phyloP scores from a whole-genome alignment of 1,284 basidiomycete genomes.

The Lignosus rhinocerotis region DNA sequence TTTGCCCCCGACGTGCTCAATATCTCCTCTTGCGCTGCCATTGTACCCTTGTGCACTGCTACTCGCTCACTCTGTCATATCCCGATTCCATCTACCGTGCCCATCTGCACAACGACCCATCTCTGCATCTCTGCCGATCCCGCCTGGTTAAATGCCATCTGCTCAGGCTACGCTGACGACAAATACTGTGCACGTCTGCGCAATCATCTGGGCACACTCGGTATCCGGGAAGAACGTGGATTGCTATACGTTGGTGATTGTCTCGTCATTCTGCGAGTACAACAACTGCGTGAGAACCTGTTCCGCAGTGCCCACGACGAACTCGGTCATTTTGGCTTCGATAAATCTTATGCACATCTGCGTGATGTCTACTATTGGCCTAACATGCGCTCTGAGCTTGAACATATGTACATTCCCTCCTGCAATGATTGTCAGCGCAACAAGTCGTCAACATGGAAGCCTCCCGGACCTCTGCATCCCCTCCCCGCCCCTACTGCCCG shows the following conservation, averaged over 20 bases:
- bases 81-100: too few relatives aligned
- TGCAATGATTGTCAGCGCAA: too few relatives aligned
- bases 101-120: slow-evolving; percentile 13
- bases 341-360: slow-evolving; percentile 36
- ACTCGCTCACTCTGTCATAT: too few relatives aligned
- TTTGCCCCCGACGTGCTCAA: not conserved
- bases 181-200: not conserved
- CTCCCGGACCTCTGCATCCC: too few relatives aligned
- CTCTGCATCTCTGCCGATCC: not conserved
- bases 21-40: too few relatives aligned
- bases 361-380: slow-evolving; percentile 39
- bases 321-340: slow-evolving; percentile 39
- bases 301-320: slow-evolving; percentile 33
- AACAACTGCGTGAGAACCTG: slow-evolving; percentile 21
- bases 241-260: slow-evolving; percentile 32
- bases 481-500: too few relatives aligned
- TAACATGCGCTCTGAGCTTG: too few relatives aligned
- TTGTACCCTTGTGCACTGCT: too few relatives aligned
- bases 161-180: not conserved
- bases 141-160: not conserved
- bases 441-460: too few relatives aligned
- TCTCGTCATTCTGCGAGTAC: slow-evolving; percentile 28
- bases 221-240: slow-evolving; percentile 14
- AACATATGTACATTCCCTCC: too few relatives aligned
- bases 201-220: not conserved